These are phyloP conservation scores for Penicillium sp. DNA, from an alignment of 2,329 filamentous ascomycete genomes.

Conservation along the genomic window DNA sequence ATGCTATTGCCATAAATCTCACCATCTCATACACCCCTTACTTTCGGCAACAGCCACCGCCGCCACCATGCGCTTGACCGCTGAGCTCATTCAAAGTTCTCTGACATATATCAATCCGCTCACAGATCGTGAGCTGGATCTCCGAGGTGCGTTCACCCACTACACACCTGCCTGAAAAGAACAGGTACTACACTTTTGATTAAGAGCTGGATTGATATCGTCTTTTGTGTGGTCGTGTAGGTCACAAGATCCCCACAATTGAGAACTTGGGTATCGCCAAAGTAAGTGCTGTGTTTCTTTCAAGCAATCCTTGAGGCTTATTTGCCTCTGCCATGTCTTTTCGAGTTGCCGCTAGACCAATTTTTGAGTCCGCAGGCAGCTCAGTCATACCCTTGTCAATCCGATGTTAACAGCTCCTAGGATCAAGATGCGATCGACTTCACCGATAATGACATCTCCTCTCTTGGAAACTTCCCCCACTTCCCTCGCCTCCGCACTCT, in stretches of 20 bases:
- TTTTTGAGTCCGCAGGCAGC: too few species aligned
- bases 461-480: constrained; percentile 87
- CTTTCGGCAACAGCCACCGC: constrained; percentile 14
- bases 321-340: constrained; percentile 3
- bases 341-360: not conserved
- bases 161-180: constrained; percentile 65
- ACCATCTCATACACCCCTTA: not conserved
- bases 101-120: constrained; percentile 98
- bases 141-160: constrained; percentile 77
- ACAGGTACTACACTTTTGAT: constrained; percentile 71
- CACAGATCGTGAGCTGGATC: constrained; percentile 97
- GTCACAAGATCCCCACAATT: constrained; percentile 95
- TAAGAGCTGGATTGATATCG: constrained; percentile 80
- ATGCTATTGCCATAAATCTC: constrained; percentile 18
- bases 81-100: constrained; percentile 89
- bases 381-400: not conserved
- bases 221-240: constrained; percentile 59
- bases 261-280: constrained; percentile 96
- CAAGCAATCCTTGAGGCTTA: not conserved
- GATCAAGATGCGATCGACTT: constrained; percentile 97
- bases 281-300: constrained; percentile 53
- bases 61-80: constrained; percentile 86
- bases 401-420: constrained; percentile 45
- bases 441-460: constrained; percentile 94
- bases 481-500: constrained; percentile 84